Base-by-base conservation (phyloP, 495 filamentous ascomycete genomes). In the Talaromyces wortmannii region DNA sequence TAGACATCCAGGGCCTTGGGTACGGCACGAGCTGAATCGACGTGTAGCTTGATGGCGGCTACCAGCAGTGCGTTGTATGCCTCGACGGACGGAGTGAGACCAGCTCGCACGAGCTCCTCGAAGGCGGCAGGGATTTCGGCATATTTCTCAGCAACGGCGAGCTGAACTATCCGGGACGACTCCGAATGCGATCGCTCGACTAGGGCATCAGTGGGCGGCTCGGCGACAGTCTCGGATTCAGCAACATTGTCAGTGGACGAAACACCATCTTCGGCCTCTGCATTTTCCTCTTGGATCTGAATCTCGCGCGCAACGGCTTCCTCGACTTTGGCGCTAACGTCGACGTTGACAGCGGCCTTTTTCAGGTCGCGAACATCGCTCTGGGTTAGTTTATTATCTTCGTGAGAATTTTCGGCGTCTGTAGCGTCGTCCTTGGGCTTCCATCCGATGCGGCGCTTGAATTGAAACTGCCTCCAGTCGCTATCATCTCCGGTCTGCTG, bases 1-100 rank as follows among this genome's bases (percentile, higher is more conserved):
- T 97, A 97, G 55, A 97, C 87, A 77, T 92, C 91, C 48, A 97
- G 81, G 6, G 89, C 91, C 72, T 95, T 96, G 47, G 89, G 83
- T 23, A 96, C 86, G 8, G 91, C 80, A 70, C 91, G 88, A 49
- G 85, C 83, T 64, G 84, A 84, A 62, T 89, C 82, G 6, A 75
- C 74, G 48, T 77, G 71, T 17, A 95, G 77, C 56, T 87, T 74
- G 56, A 95, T 83, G 18, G 90, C 91, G 30, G 95, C 90, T 60
- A 84, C 77, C 43, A 98, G 75, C 44, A 97, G 76, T 36, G 89
- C 88, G 70, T 97, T 96, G 76, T 97, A 98, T 15, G 92, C 87
- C 16, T 82, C 76, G 31, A 92, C 82, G 4, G 83, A 89, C 13
- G 94, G 92, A 53, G 83, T 82, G 53, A 94, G 74, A 23, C 89